Evolutionary conservation across 768 basidiomycete species (phyloP), one percentile per base, ranked within the genome.

Genomic region (Chalciporus pseudorubinellus): DNA sequence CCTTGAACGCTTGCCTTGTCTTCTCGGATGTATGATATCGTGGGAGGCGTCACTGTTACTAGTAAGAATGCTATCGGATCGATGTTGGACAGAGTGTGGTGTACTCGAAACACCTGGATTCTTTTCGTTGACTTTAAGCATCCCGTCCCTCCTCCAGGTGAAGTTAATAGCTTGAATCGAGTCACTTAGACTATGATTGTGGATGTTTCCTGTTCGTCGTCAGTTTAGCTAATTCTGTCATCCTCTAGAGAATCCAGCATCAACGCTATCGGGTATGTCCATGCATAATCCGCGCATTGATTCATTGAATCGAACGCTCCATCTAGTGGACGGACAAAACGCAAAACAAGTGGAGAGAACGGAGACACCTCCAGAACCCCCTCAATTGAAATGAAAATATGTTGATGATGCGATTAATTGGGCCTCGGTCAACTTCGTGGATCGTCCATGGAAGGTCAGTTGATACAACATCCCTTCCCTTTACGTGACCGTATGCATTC

Each of bases 371-470:
- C 13, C 48, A 46, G 66, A 72, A 34, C 55, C 69, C 50, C 72
- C 70, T 0, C 63, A 58, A n/a, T n/a, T n/a, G n/a, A 18, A 69
- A 76, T 44, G 71, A 78, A 24, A 77, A 78, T 45, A 87, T 82
- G 69, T 61, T 91, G 46, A 82, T 92, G 80, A 86, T 92, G 78
- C 77, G 84, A 50, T 74, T 94, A 41, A 71, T 92, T 13, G 85
- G 89, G 0, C 92, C 91, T 3, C 94, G 13, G 80, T 93, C 53
- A 84, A 77, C 12, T 86, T 93, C 59, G 91, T 95, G 20, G 77
- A 97, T 68, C 75, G 78, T 26, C 89, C 91, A 3, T 95, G 93
- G 92, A 97, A 95, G 78, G 87, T 86, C 41, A 39, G 67, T 26
- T 26, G 20, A 19, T 29, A 19, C 16, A 7, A 34, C 19, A 22